Conservation (phyloP, 768 basidiomycete species). For the Macrolepiota fuliginosa region DNA sequence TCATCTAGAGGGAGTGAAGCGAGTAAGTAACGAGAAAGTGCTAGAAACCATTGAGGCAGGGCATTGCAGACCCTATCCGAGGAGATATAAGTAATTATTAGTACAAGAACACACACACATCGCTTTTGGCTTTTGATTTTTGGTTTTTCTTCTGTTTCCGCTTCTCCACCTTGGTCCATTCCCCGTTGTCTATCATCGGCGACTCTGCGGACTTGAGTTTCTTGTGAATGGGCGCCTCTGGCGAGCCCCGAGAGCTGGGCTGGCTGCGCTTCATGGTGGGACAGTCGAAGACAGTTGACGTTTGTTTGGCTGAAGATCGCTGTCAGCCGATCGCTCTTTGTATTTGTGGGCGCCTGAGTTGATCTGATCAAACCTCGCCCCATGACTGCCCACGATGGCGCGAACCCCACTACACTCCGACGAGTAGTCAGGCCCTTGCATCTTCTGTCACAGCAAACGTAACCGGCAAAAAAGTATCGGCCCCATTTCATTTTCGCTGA, state of each 20-base stretch:
- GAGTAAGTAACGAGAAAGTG: not conserved
- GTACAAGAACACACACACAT: conserved; percentile 47
- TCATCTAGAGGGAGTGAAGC: conserved; percentile 31
- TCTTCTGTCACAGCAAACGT: not conserved
- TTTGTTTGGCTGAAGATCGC: conserved; percentile 1
- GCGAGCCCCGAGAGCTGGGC: not conserved
- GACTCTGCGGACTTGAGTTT: not conserved
- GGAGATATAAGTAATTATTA: conserved; percentile 11
- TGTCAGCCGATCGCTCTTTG: not conserved
- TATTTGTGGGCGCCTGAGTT: not conserved
- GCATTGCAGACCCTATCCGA: conserved; percentile 13
- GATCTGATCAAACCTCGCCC: not conserved
- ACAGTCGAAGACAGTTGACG: not conserved
- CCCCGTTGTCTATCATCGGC: conserved; percentile 11
- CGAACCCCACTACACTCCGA: not conserved
- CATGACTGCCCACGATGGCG: not conserved
- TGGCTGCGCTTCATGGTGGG: conserved; percentile 7
- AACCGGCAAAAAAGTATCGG: not conserved
- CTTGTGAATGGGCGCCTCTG: not conserved
- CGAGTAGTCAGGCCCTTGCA: not conserved
- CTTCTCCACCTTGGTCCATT: conserved; percentile 72
- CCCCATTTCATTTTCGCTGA: not conserved
- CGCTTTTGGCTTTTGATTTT: conserved; percentile 53
- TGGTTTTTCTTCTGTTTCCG: conserved; percentile 69
- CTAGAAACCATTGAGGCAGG: not conserved